Base-by-base conservation (phyloP, 331 rosid species). In the Arachis monticola region DNA sequence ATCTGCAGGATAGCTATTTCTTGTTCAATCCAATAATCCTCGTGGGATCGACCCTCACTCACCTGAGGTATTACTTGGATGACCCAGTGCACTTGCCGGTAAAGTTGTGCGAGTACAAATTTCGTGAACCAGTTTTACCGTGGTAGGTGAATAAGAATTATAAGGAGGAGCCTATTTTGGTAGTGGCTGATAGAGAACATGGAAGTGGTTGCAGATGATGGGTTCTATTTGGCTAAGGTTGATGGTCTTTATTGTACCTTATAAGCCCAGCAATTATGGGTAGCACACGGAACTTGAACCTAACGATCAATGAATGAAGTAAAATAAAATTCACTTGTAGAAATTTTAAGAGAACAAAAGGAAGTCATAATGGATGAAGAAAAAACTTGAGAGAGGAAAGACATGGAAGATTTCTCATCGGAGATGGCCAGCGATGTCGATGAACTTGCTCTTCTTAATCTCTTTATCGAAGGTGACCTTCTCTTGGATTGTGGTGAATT, bases 221-320 rank as follows among this genome's bases (percentile, higher is more conserved):
- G 27, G 1, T 22, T 22, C 27, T 22, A 22, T 22, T 22, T 22
- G 27, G 27, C 27, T 22, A 22, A 22, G 27, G 27, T 22, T 22
- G 27, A 22, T 22, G 27, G 27, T 22, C 42, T 61, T 58, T 9
- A 51, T 0, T 40, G 69, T 61, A 93, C 97, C 98, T 91, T 87
- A 71, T 89, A 93, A 38, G 98, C 97, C 97, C 98, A 93, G 74
- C 96, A 91, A 80, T 91, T 93, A 70, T 93, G 98, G 60, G 93
- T 91, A 48, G 98, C 97, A 41, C 88, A 85, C 1, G 91, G 89
- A 74, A 91, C 96, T 68, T 85, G 84, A 5, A 91, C 98, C 98
- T 93, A 76, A 62, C 9, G 51, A 72, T 17, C 12, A 83, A 61
- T 14, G 3, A 70, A 69, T 4, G 13, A 58, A 67, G 44, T 3